phyloP scores from a whole-genome alignment of 768 basidiomycete genomes.

The Mycena vulgaris region DNA sequence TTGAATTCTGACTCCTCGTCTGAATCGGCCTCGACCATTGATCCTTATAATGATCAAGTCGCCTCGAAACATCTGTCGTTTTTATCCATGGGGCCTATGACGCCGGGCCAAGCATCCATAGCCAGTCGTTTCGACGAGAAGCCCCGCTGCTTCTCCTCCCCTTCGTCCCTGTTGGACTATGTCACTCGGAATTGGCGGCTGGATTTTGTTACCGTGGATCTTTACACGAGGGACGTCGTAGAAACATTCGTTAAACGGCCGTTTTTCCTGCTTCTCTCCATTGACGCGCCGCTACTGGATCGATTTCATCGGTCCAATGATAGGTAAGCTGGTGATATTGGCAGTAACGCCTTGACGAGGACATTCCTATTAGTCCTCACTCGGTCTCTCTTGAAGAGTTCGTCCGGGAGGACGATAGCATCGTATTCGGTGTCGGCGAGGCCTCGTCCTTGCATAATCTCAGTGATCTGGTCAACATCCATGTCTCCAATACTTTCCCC shows the following conservation, averaged over 20 bases:
- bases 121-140: conserved; percentile 32
- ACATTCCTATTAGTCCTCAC: conserved; percentile 28
- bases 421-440: conserved; percentile 68
- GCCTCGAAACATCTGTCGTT: conserved; percentile 56
- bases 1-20: conserved; percentile 31
- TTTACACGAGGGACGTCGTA: conserved; percentile 69
- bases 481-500: conserved; percentile 76
- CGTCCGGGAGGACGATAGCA: conserved; percentile 77
- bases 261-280: conserved; percentile 87
- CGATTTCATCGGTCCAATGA: conserved; percentile 74
- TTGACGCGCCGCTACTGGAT: conserved; percentile 86
- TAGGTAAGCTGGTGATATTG: conserved; percentile 39
- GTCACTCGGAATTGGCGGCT: conserved; percentile 87
- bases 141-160: conserved; percentile 59
- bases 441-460: conserved; percentile 51
- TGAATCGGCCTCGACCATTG: conserved; percentile 27
- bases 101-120: conserved; percentile 45
- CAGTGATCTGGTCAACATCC: conserved; percentile 71
- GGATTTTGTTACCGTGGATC: conserved; percentile 86
- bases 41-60: conserved; percentile 23
- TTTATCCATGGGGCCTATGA: conserved; percentile 52
- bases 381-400: conserved; percentile 77
- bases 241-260: conserved; percentile 86
- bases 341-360: not conserved
- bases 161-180: conserved; percentile 74